These are phyloP conservation scores for Penicillium sp. DNA, from an alignment of 2,329 filamentous ascomycete genomes.

Conservation along the genomic window DNA sequence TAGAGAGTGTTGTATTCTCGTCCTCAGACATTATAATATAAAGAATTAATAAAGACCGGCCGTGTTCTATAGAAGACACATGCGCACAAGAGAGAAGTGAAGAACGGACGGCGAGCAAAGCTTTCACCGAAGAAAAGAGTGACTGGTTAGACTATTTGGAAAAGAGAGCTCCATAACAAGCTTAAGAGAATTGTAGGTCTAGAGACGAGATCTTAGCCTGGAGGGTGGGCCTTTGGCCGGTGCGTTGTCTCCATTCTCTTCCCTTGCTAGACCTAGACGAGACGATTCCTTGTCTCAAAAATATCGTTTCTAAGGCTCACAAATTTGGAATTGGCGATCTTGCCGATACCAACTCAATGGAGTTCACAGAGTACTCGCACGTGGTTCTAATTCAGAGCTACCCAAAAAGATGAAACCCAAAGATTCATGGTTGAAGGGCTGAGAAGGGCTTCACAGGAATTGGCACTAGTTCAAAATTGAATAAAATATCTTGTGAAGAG, in stretches of 20 bases:
- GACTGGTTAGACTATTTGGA: background rate
- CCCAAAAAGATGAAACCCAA: background rate
- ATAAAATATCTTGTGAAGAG: background rate
- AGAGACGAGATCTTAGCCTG: background rate
- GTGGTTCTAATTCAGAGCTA: background rate
- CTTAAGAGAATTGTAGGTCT: constrained; percentile 1
- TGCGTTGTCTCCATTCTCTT: constrained; percentile 1
- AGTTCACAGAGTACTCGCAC: too few relatives aligned
- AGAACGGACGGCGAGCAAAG: constrained; percentile 1
- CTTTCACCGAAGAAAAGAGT: background rate
- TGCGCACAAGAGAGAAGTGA: constrained; percentile 3
- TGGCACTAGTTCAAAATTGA: background rate
- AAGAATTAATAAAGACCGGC: constrained; percentile 5
- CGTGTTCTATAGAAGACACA: constrained; percentile 9
- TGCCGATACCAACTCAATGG: background rate
- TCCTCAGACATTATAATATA: constrained; percentile 14
- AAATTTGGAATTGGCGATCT: background rate
- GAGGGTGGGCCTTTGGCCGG: constrained; percentile 3
- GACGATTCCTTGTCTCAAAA: constrained; percentile 1
- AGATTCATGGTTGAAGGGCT: background rate
- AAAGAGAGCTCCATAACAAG: background rate
- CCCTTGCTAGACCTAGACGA: constrained; percentile 5
- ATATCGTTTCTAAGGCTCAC: background rate
- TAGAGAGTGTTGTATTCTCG: constrained; percentile 6
- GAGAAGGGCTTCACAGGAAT: background rate